Base-by-base conservation (phyloP, 1,284 basidiomycete genomes). In the Austroboletus olivaceoglutinosus region DNA sequence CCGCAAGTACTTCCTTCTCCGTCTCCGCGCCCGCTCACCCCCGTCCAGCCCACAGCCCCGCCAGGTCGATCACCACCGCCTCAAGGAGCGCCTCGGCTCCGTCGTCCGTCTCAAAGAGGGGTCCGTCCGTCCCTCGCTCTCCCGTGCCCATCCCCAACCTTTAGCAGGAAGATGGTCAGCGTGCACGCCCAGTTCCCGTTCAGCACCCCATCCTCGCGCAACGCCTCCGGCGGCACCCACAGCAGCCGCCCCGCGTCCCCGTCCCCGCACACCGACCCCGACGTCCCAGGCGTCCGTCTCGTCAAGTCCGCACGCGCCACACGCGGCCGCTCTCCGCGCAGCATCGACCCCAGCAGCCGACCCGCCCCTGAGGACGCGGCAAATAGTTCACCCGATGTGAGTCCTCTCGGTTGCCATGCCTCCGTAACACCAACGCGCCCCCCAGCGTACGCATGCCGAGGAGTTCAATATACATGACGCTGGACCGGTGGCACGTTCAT, bases 121-220 rank as follows among this genome's bases (percentile, higher is more conserved):
- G 84, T 85, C 52, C 51, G 77, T 71, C 36, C 11, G 2, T 21
- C 25, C 47, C 43, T 36, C 25, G 42, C 44, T 45, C 33, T 25
- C 12, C 18, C 37, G 33, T 50, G 44, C 47, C 38, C 43, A 5
- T 21, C 33, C 10, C 41, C 41, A 39, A 52, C 29, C 18, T 40
- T 47, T 43, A 31, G 41, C 63, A 86, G 85, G 39, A 85, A 82
- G 76, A 87, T 87, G 85, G 85, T 87, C 55, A 86, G 85, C 50
- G 77, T 87, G 15, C 76, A 76, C 51, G 77, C 82, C 5, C 74
- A 74, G 31, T 74, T 82, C 23, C 85, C 85, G 0, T 87, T 87
- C 71, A 82, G 84, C 63, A 73, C 87, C 21, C 78, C 81, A 66
- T 76, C 75, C 43, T 67, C 63, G 13, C 64, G 65, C 22, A 60